A percentile compares a stretch with the other conserved stretches of the same genome.
phyloP scores from a whole-genome alignment of 495 filamentous ascomycete species.

The Penicillium coffeae region DNA sequence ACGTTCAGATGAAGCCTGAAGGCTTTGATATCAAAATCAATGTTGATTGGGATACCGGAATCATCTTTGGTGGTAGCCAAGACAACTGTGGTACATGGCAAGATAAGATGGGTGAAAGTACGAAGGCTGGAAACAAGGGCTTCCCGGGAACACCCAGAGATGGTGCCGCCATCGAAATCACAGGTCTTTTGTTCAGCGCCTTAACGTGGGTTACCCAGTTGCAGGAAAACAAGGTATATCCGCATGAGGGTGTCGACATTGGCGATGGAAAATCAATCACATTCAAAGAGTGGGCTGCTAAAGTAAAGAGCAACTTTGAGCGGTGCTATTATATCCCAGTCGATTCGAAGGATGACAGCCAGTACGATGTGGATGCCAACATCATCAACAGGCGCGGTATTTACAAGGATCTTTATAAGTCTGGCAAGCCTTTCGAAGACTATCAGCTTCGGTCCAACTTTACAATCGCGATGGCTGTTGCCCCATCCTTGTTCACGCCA shows the following conservation, averaged over 20 bases:
- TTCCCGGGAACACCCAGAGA: constrained; percentile 95
- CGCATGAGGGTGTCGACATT: constrained; percentile 63
- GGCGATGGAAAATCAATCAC: constrained; percentile 56
- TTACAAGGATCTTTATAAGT: constrained; percentile 94
- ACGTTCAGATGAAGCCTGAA: constrained; percentile 88
- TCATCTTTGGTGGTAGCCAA: constrained; percentile 93
- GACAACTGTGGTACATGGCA: constrained; percentile 98
- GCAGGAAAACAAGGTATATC: constrained; percentile 60
- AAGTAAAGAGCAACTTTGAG: constrained; percentile 85
- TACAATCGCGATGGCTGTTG: constrained; percentile 91
- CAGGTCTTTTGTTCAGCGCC: constrained; percentile 83
- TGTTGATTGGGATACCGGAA: constrained; percentile 88
- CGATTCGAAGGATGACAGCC: constrained; percentile 59
- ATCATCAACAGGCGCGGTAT: constrained; percentile 87
- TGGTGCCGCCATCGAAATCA: constrained; percentile 93
- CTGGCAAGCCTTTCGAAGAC: constrained; percentile 92
- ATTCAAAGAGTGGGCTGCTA: constrained; percentile 74
- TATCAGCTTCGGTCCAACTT: constrained; percentile 96
- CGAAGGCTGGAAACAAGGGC: constrained; percentile 85
- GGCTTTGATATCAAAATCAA: constrained; percentile 89
- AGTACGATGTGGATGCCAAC: constrained; percentile 74
- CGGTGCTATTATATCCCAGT: constrained; percentile 81
- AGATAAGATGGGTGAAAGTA: constrained; percentile 99
- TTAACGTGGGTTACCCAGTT: constrained; percentile 74
- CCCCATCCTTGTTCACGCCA: constrained; percentile 79